Base-by-base conservation (phyloP, 306 rosid genomes). In the Cucumis hystrix region DNA sequence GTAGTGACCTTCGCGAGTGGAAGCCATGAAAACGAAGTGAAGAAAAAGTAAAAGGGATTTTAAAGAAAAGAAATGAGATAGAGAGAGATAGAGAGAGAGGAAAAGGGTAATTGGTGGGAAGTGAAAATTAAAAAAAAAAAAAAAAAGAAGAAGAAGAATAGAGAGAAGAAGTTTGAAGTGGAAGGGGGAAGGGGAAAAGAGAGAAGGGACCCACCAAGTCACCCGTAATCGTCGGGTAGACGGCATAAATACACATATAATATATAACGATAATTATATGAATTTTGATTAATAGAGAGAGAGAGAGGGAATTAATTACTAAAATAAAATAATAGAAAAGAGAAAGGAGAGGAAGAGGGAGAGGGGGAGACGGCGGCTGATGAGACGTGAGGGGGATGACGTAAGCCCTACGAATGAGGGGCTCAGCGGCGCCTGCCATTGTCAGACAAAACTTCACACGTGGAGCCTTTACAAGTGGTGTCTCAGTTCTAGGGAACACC, bases 181-280 rank as follows among this genome's bases (percentile, higher is more conserved):
- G 57, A 52, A 35, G 7, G 5, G 47, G 30, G 30, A 28, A 28
- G 5, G 47, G 30, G 30, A 28, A 28, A 28, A 28, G 64, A 57
- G 54, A 16, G 57, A 55, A 0, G 89, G 97, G 93, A 77, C 96
- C 96, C 95, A 89, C 95, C 0, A 35, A 76, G 79, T 67, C 96
- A 83, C 92, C 97, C 97, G 93, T 87, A 86, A 92, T 89, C 96
- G 87, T 82, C 97, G 96, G 98, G 84, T 87, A 83, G 89, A 87
- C 92, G 92, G 88, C 88, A 84, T 82, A 78, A 77, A 43, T 4
- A 58, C 5, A 45, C 25, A 45, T 12, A 69, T 7, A 47, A 12
- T 47, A 47, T 47, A 11, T 43, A 43, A 43, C 3, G 11, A 43
- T 43, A 33, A 33, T 43, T 43, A 43, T 43, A 43, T 2, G 11